A percentile compares a stretch with the other conserved stretches of the same genome.
These are phyloP conservation scores for Tylopilus cervinicoccineus DNA, from an alignment of 768 basidiomycete genomes.

Conservation along the genomic window DNA sequence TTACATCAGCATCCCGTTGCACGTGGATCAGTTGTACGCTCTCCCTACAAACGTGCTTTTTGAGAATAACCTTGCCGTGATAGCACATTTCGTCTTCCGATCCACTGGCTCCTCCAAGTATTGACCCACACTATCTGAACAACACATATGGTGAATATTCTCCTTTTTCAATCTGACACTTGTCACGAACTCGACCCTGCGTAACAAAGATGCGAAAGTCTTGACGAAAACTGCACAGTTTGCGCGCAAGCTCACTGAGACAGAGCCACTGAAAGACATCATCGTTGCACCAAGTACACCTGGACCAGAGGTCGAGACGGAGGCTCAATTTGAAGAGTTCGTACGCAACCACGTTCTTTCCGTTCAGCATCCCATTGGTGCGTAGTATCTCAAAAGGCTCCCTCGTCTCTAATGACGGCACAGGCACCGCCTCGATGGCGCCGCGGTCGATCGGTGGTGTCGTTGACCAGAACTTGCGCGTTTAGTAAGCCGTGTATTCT, in stretches of 20 bases:
- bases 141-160: slow-evolving; percentile 8
- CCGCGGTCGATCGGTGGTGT: slow-evolving; percentile 15
- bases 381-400: not conserved
- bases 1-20: slow-evolving; percentile 13
- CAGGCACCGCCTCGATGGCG: slow-evolving; percentile 19
- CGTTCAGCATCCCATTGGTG: slow-evolving; percentile 14
- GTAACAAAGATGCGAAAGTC: slow-evolving; percentile 11
- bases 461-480: slow-evolving; percentile 12
- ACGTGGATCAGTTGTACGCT: slow-evolving; percentile 15
- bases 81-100: slow-evolving; percentile 16
- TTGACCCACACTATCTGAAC: slow-evolving; percentile 13
- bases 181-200: not conserved
- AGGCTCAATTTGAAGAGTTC: slow-evolving; percentile 12
- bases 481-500: slow-evolving; percentile 6
- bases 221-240: slow-evolving; percentile 14
- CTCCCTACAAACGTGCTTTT: not conserved
- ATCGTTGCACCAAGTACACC: slow-evolving; percentile 18
- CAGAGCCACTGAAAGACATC: slow-evolving; percentile 11
- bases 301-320: slow-evolving; percentile 17
- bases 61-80: not conserved
- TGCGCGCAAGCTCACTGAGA: slow-evolving; percentile 11
- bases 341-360: not conserved
- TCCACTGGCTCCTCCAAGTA: slow-evolving; percentile 7
- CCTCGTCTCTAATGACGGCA: not conserved
- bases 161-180: not conserved